Evolutionary conservation across 148 eudicot species (phyloP), one percentile per base, ranked within the genome.

Genomic region (Persicaria tinctoria): DNA sequence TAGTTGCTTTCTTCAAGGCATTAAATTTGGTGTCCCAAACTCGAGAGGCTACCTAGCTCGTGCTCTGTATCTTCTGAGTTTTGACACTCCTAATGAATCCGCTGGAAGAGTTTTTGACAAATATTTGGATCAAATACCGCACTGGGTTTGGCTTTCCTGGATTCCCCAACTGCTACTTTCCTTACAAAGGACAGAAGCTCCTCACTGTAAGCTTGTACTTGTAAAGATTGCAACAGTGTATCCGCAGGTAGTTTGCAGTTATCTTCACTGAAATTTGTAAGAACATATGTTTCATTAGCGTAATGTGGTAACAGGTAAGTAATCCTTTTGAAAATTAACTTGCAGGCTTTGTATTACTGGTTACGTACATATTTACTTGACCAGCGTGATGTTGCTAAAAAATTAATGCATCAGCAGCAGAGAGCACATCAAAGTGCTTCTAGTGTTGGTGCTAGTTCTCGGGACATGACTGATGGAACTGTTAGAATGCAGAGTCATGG

Each of bases 91-190:
- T 76, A 89, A 80, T 80, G 96, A 87, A 81, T 87, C 92, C 72
- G 97, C 90, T 53, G 98, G 98, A 62, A 90, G 86, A 84, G 86
- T 97, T 49, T 95, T 95, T 82, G 97, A 95, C 78, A 95, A 95
- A 82, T 92, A 86, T 41, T 84, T 92, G 87, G 99, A 95, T 54
- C 94, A 95, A 78, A 78, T 95, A 79, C 99, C 99, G 13, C 87
- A 92, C 74, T 95, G 97, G 99, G 99, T 95, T 72, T 95, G 99
- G 99, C 94, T 95, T 75, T 90, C 99, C 77, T 95, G 98, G 98
- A 95, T 95, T 77, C 98, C 97, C 11, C 98, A 95, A 79, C 82
- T 95, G 75, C 84, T 95, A 78, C 91, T 95, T 75, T 95, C 98
- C 27, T 87, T 95, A 84, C 98, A 95, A 79, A 88, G 97, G 80